These are phyloP conservation scores for Sporothrix curviconia DNA, from an alignment of 2,329 filamentous ascomycete species.

Conservation along the genomic window DNA sequence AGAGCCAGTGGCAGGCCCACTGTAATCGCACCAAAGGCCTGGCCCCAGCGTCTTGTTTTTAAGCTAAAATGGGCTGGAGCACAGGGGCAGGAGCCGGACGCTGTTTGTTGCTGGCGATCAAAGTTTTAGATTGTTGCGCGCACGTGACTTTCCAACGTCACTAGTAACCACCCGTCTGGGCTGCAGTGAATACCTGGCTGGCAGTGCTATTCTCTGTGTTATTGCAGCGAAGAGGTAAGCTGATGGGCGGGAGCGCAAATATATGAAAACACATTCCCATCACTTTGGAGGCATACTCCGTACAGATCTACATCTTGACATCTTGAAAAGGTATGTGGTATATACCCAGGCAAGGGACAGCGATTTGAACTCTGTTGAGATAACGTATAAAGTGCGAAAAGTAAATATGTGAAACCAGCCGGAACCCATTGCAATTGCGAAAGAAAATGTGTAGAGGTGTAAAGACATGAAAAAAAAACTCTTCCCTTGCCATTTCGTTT, in stretches of 20 bases:
- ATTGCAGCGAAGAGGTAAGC: too few species aligned
- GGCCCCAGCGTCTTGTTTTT: neutral
- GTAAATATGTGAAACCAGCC: neutral
- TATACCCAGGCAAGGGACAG: too few species aligned
- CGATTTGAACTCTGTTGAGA: neutral
- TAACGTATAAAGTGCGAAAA: neutral
- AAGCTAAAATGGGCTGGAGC: conserved; percentile 1
- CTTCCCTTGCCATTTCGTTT: neutral
- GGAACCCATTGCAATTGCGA: neutral
- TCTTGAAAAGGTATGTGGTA: too few species aligned
- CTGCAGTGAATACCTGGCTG: too few species aligned
- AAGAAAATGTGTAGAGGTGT: neutral
- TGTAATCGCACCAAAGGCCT: neutral
- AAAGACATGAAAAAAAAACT: neutral
- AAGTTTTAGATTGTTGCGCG: neutral
- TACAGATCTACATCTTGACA: too few species aligned
- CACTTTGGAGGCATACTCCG: too few species aligned
- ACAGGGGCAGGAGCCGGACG: neutral
- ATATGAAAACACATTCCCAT: too few species aligned
- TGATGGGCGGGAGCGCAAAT: too few species aligned
- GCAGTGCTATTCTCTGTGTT: too few species aligned
- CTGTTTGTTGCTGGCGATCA: too few species aligned
- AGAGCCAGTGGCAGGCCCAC: neutral
- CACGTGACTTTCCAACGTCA: too few species aligned
- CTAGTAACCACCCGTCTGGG: too few species aligned